Percentiles rank a stretch among this genome's conserved stretches.
Conservation (phyloP, 2,329 filamentous ascomycete species). For the Nannizziopsis arthrosporioides region DNA sequence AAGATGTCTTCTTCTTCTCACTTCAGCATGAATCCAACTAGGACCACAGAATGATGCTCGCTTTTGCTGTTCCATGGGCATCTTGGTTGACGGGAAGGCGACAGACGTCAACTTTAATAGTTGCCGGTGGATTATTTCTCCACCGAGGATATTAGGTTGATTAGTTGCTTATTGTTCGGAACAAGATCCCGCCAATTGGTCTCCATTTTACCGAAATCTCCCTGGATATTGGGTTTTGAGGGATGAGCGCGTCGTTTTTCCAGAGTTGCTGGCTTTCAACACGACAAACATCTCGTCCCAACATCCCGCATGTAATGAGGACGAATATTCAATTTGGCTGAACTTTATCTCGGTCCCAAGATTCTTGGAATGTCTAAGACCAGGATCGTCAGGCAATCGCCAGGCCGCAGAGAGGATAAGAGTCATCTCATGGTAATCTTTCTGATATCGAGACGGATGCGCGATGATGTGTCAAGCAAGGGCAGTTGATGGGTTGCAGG, state of each 20-base stretch:
- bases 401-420: background rate
- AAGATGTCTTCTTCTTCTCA: too few species aligned
- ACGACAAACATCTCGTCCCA: background rate
- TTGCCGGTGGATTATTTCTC: background rate
- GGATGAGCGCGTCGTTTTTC: background rate
- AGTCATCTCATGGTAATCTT: background rate
- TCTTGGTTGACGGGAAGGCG: background rate
- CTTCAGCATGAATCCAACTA: too few species aligned
- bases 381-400: background rate
- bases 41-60: too few species aligned
- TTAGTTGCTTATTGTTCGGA: background rate
- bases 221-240: background rate
- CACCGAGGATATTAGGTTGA: background rate
- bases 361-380: background rate
- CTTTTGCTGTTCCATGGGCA: too few species aligned
- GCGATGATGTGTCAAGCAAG: too few species aligned
- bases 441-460: too few species aligned
- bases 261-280: too few species aligned
- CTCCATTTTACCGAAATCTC: background rate
- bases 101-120: background rate
- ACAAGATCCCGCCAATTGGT: background rate
- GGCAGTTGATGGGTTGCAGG: too few species aligned
- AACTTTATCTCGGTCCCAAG: constrained; percentile 6
- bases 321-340: constrained; percentile 7
- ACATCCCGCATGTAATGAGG: constrained; percentile 5